A percentile compares a stretch with the other conserved stretches of the same genome.
Conservation (phyloP, 139 green algal species). For the Chlamydomonas schloesseri region DNA sequence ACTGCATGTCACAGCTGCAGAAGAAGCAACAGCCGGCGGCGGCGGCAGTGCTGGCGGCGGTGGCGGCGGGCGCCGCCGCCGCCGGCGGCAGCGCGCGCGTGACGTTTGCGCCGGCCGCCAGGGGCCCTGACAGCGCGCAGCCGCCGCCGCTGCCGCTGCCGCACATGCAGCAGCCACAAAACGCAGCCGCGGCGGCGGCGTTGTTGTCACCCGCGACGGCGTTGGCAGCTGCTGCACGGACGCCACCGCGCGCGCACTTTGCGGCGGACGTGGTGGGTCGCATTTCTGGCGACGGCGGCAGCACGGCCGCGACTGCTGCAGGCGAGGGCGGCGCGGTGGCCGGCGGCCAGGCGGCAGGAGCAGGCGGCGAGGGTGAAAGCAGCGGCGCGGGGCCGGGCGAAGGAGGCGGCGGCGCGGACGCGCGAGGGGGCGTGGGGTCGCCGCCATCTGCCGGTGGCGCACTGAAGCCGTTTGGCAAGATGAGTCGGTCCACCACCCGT, state of each 20-base stretch:
- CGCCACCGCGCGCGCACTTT: too few relatives aligned
- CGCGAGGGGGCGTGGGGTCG: not conserved
- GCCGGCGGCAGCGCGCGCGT: not conserved
- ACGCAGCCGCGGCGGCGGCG: too few relatives aligned
- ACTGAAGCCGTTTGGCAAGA: not conserved
- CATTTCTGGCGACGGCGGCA: too few relatives aligned
- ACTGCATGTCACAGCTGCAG: slow-evolving; percentile 76
- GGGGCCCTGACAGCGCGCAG: not conserved
- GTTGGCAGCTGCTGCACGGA: too few relatives aligned
- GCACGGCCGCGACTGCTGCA: too few relatives aligned
- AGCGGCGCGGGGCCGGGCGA: not conserved
- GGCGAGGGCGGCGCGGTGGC: not conserved
- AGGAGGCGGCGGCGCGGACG: not conserved
- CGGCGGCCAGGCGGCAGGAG: too few relatives aligned
- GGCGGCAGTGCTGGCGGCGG: slow-evolving; percentile 21
- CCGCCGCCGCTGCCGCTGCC: not conserved
- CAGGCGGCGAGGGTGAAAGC: too few relatives aligned
- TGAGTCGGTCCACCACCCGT: slow-evolving; percentile 10
- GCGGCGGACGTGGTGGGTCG: too few relatives aligned
- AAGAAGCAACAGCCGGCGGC: slow-evolving; percentile 49
- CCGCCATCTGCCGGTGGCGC: not conserved
- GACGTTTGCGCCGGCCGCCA: not conserved
- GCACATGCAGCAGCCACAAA: not conserved
- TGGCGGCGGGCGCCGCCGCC: not conserved
- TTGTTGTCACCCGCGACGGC: too few relatives aligned